A percentile compares a stretch with the other conserved stretches of the same genome.
Evolutionary conservation across 176 grass and related monocot species (phyloP).

Genomic region (Otatea glauca): DNA sequence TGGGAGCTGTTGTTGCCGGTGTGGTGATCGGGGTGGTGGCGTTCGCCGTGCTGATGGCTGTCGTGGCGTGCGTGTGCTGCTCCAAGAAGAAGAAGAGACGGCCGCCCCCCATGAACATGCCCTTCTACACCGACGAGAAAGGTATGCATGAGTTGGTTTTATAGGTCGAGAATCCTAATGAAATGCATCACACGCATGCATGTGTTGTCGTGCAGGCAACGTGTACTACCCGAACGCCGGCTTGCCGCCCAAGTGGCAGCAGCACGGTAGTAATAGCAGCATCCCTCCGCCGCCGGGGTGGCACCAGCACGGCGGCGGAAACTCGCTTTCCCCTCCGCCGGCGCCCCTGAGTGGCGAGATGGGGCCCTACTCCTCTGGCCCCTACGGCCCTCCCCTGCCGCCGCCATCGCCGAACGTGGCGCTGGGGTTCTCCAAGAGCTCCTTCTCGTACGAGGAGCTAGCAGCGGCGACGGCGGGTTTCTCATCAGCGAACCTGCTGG

Average conservation of each 20-base stretch:
- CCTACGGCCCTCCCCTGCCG: slow-evolving; percentile 30
- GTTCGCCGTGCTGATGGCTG: neutral
- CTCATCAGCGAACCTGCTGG: slow-evolving; percentile 47
- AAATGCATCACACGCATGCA: no score
- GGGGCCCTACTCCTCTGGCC: slow-evolving; percentile 30
- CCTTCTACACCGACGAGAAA: slow-evolving; percentile 51
- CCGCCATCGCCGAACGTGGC: slow-evolving; percentile 48
- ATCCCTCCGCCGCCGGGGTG: slow-evolving; percentile 19
- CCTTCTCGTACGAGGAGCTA: slow-evolving; percentile 51
- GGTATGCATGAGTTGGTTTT: neutral
- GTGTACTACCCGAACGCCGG: slow-evolving; percentile 41
- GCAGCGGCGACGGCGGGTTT: slow-evolving; percentile 45
- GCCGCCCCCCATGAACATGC: slow-evolving; percentile 24
- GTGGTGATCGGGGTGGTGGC: slow-evolving; percentile 37
- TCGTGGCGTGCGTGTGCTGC: slow-evolving; percentile 43
- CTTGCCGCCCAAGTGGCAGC: slow-evolving; percentile 45
- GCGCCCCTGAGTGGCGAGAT: slow-evolving; percentile 21
- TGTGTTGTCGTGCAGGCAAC: slow-evolving; percentile 17
- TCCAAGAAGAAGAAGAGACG: slow-evolving; percentile 38
- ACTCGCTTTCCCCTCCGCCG: neutral
- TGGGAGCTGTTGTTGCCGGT: neutral
- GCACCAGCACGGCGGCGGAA: slow-evolving; percentile 41
- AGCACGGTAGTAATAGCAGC: slow-evolving; percentile 37
- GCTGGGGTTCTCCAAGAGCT: slow-evolving; percentile 57
- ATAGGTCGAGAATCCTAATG: no score